Percentiles rank a stretch among this genome's conserved stretches.
Evolutionary conservation across 2,329 filamentous ascomycete genomes (phyloP).

Genomic region (Aulographum hederae): DNA sequence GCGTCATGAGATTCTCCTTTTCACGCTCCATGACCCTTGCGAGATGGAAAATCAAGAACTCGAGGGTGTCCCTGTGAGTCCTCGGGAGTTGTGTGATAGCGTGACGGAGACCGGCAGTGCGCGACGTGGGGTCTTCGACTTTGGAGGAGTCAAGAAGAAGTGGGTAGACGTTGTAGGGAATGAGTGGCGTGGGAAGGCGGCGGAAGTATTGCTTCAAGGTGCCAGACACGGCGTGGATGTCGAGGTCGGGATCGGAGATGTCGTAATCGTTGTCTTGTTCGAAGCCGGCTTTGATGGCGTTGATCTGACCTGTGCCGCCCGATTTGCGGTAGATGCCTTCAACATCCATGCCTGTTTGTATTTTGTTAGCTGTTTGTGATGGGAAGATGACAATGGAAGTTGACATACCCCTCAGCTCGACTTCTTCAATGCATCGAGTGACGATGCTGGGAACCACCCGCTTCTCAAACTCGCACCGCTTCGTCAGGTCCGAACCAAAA

Average conservation of each 20-base stretch:
- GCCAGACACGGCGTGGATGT: slow-evolving; percentile 92
- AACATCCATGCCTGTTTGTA: too few species aligned
- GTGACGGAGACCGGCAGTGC: slow-evolving; percentile 33
- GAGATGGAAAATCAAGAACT: slow-evolving; percentile 88
- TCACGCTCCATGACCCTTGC: slow-evolving; percentile 69
- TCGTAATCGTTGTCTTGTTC: slow-evolving; percentile 74
- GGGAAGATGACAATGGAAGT: too few species aligned
- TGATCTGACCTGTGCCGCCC: slow-evolving; percentile 79
- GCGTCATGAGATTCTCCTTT: slow-evolving; percentile 85
- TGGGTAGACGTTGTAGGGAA: slow-evolving; percentile 89
- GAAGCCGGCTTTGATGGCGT: slow-evolving; percentile 78
- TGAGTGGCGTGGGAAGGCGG: slow-evolving; percentile 70
- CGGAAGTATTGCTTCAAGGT: slow-evolving; percentile 96
- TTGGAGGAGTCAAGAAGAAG: slow-evolving; percentile 65
- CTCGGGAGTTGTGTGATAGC: slow-evolving; percentile 65
- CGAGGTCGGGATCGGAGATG: slow-evolving; percentile 80
- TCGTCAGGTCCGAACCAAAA: slow-evolving; percentile 77
- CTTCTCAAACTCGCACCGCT: slow-evolving; percentile 74
- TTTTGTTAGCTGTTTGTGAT: too few species aligned
- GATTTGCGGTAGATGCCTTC: slow-evolving; percentile 98
- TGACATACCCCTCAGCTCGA: slow-evolving; percentile 85
- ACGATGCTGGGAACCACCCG: slow-evolving; percentile 81
- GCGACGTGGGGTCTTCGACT: slow-evolving; percentile 35
- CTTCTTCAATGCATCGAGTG: slow-evolving; percentile 87
- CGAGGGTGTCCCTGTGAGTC: slow-evolving; percentile 73